These are phyloP conservation scores for Daedaleopsis nitida DNA, from an alignment of 768 basidiomycete species.

Conservation along the genomic window DNA sequence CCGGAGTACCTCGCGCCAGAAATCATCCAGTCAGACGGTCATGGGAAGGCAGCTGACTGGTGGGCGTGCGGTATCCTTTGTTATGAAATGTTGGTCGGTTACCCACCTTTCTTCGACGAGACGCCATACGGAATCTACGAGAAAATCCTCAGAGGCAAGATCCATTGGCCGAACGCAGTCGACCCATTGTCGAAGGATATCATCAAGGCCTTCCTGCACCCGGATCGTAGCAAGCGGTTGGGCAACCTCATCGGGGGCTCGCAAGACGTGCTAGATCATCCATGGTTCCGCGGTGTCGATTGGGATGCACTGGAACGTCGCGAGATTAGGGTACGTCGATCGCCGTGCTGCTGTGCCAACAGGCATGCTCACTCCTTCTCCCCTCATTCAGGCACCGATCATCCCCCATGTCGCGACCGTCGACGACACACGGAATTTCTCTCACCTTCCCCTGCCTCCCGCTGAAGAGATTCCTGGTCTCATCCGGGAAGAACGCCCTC, in stretches of 20 bases:
- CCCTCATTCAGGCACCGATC: conserved; percentile 68
- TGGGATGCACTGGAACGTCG: conserved; percentile 87
- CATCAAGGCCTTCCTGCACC: conserved; percentile 85
- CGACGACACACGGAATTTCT: conserved; percentile 87
- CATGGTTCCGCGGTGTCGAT: conserved; percentile 95
- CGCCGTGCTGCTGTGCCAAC: background rate
- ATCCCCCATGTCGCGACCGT: conserved; percentile 77
- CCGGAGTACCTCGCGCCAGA: conserved; percentile 98
- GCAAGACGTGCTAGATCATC: conserved; percentile 87
- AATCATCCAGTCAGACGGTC: conserved; percentile 96
- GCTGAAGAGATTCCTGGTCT: conserved; percentile 82
- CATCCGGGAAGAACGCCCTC: conserved; percentile 60
- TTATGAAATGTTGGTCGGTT: conserved; percentile 99
- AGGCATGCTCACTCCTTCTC: background rate
- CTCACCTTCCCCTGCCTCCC: conserved; percentile 75
- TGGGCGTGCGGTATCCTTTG: conserved; percentile 98
- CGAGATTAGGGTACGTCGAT: conserved; percentile 72
- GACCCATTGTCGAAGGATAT: conserved; percentile 89
- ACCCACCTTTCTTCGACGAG: conserved; percentile 98
- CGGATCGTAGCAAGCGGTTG: conserved; percentile 87
- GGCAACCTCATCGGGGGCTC: conserved; percentile 94
- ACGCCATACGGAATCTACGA: conserved; percentile 99
- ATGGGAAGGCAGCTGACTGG: conserved; percentile 98
- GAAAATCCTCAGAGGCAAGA: conserved; percentile 87
- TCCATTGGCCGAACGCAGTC: conserved; percentile 90